These are phyloP conservation scores for Penicillium sp. DNA, from an alignment of 2,329 filamentous ascomycete species.

Conservation along the genomic window DNA sequence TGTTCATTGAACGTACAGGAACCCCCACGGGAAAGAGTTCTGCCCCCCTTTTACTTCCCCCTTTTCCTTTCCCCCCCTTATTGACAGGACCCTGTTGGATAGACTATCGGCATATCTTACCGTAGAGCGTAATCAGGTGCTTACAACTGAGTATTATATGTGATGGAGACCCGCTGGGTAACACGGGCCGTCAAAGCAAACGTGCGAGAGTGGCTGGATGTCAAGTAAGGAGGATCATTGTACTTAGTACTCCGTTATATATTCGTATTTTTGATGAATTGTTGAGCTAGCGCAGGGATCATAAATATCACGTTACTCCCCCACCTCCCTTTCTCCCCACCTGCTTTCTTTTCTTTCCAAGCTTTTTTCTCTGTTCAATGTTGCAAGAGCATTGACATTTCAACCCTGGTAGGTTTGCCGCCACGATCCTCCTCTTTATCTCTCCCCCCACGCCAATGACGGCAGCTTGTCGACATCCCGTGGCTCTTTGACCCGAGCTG, in stretches of 20 bases:
- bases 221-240: neutral
- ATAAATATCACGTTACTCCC: slow-evolving; percentile 21
- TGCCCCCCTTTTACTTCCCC: slow-evolving; percentile 3
- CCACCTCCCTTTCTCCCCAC: slow-evolving; percentile 11
- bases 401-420: slow-evolving; percentile 1
- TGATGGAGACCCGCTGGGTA: neutral
- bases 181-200: neutral
- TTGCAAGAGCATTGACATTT: slow-evolving; percentile 2
- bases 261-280: neutral
- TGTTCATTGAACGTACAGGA: neutral
- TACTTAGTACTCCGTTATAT: neutral
- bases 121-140: neutral
- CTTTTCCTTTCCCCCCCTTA: neutral
- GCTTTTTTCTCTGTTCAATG: neutral
- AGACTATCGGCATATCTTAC: neutral
- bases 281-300: neutral
- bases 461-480: slow-evolving; percentile 30
- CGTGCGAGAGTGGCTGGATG: slow-evolving; percentile 1
- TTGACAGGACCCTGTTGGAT: neutral
- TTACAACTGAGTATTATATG: neutral
- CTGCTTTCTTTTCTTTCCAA: slow-evolving; percentile 9
- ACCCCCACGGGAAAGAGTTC: slow-evolving; percentile 10
- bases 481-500: slow-evolving; percentile 14
- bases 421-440: neutral
- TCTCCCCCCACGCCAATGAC: slow-evolving; percentile 24